These are phyloP conservation scores for Fragilariopsis cylindrus DNA, from an alignment of 108 stramenopile genomes.

Conservation along the genomic window DNA sequence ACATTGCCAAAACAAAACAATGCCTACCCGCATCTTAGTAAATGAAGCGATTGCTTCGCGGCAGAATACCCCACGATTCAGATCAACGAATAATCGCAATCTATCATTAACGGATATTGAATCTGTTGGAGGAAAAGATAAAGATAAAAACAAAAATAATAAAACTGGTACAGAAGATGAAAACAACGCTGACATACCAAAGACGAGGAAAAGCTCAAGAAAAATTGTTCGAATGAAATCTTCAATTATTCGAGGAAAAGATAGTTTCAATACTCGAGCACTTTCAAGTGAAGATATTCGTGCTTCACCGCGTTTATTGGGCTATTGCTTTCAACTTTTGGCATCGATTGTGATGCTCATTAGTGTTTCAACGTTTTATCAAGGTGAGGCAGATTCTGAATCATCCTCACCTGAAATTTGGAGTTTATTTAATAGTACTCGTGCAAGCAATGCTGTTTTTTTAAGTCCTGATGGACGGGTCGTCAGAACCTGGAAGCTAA, in stretches of 20 bases:
- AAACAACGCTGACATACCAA: neutral
- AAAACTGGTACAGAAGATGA: neutral
- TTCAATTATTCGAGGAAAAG: conserved; percentile 25
- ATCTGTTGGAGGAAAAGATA: neutral
- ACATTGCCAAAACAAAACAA: conserved; percentile 2
- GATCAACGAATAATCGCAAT: neutral
- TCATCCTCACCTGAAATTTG: neutral
- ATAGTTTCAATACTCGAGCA: neutral
- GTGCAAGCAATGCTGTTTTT: neutral
- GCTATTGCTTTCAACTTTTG: conserved; percentile 49
- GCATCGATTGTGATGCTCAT: conserved; percentile 48
- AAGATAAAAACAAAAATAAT: neutral
- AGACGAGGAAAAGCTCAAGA: conserved; percentile 11
- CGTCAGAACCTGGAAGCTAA: conserved; percentile 48
- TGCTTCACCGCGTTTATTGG: conserved; percentile 49
- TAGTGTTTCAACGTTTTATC: conserved; percentile 38
- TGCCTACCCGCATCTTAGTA: conserved; percentile 32
- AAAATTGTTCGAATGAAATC: conserved; percentile 25
- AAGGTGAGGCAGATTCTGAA: conserved; percentile 16
- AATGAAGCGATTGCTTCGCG: conserved; percentile 8
- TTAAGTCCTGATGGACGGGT: conserved; percentile 16
- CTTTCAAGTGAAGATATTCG: conserved; percentile 52
- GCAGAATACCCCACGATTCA: neutral
- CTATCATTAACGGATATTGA: neutral
- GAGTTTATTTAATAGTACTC: conserved; percentile 1